Evolutionary conservation across 352 stramenopile species (phyloP), one percentile per base, ranked within the genome.

Genomic region (Globisporangium parvum): DNA sequence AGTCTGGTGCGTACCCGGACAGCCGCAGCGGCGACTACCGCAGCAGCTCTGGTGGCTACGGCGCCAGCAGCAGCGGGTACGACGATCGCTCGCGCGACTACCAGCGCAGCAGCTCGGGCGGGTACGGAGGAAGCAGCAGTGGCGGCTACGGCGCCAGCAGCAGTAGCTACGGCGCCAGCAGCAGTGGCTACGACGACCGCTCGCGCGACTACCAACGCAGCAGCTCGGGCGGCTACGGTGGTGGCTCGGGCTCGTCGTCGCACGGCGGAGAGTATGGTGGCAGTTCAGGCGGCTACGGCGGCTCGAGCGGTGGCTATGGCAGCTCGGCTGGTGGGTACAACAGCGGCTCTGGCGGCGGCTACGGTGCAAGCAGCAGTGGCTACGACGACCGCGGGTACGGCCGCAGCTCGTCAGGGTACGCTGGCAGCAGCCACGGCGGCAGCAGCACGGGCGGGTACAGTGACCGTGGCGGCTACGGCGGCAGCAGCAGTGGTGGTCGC

Each of bases 151-250:
- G 42, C 18, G 42, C n/a, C n/a, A n/a, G n/a, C n/a, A n/a, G n/a
- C n/a, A n/a, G n/a, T n/a, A n/a, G n/a, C n/a, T n/a, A n/a, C n/a
- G n/a, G 44, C 8, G 18, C 41, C 35, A 49, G 50, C 15, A 42
- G 49, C 6, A 50, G 63, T 26, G 65, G 60, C 10, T 67, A 68
- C 20, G 71, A 65, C n/a, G 65, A 70, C 5, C 62, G 67, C 1
- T 69, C 52, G 5, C 55, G 60, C 6, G 71, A 68, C 10, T 66
- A 66, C 37, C 33, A 55, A 57, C 9, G 47, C n/a, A 45, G 46
- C 23, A 48, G 55, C 21, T 47, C 51, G 31, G 52, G 41, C 47
- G 63, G 57, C 31, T 60, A 60, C 41, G 54, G 63, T 47, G 63
- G 58, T 37, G 47, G 62, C 3, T 50, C 45, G 23, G 47, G 37